Evolutionary conservation across 108 stramenopile genomes (phyloP).

Genomic region (Cyclotella distinguenda): DNA sequence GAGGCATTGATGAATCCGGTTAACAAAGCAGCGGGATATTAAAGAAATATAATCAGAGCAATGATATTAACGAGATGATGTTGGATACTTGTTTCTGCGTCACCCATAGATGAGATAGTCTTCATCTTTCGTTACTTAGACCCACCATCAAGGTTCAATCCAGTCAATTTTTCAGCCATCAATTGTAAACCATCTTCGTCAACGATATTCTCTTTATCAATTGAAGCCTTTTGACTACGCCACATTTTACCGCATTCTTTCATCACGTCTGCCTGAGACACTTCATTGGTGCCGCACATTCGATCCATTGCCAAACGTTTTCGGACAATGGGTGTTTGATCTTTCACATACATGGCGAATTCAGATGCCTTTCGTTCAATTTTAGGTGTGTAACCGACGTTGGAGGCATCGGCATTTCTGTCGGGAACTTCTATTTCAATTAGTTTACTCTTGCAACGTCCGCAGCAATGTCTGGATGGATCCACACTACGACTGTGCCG

Average conservation of each 20-base stretch:
- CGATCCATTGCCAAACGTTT: constrained; percentile 31
- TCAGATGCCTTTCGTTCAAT: constrained; percentile 49
- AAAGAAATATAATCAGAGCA: constrained; percentile 1
- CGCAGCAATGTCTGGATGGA: constrained; percentile 60
- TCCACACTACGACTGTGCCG: constrained; percentile 77
- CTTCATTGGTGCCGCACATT: constrained; percentile 36
- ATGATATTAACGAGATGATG: neutral
- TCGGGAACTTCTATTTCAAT: constrained; percentile 65
- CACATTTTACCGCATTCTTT: constrained; percentile 74
- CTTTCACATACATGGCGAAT: constrained; percentile 72
- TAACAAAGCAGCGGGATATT: constrained; percentile 46
- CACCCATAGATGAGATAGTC: neutral
- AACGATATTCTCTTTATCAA: neutral
- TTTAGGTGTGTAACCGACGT: constrained; percentile 50
- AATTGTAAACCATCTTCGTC: neutral
- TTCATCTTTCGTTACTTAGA: neutral
- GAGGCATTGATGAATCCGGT: constrained; percentile 44
- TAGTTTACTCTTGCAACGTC: constrained; percentile 61
- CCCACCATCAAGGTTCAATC: neutral
- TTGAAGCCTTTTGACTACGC: constrained; percentile 42
- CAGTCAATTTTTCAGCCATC: neutral
- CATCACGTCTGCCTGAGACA: constrained; percentile 75
- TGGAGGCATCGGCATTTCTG: constrained; percentile 17
- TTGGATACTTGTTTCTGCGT: neutral
- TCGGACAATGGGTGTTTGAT: constrained; percentile 54